A percentile compares a stretch with the other conserved stretches of the same genome.
Conservation (phyloP, 176 grass and related monocot species). For the Areca catechu region DNA sequence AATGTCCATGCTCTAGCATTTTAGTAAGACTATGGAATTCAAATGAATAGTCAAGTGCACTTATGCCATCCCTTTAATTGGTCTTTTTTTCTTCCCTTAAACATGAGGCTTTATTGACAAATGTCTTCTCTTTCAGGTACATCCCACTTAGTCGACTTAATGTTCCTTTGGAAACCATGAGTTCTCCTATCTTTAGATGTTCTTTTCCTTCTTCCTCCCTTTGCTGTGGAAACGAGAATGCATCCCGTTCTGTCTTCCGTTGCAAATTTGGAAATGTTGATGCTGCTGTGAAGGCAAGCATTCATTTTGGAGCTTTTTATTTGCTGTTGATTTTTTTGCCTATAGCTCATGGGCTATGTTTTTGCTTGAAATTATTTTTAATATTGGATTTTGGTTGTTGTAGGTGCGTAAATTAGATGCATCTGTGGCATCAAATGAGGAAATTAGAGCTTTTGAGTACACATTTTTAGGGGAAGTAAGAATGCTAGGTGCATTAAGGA, state of each 20-base stretch:
- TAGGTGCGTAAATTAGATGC: constrained; percentile 66
- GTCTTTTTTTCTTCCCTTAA: no score
- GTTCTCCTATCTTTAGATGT: constrained; percentile 28
- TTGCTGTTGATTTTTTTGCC: no score
- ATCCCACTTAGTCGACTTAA: constrained; percentile 68
- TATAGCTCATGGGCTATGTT: no score
- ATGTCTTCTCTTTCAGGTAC: constrained; percentile 45
- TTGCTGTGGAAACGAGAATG: constrained; percentile 51
- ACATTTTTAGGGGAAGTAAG: constrained; percentile 86
- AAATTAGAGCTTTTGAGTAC: constrained; percentile 69
- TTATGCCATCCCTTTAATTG: not conserved
- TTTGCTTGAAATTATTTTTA: no score
- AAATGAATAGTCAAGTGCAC: no score
- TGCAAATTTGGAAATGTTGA: constrained; percentile 80
- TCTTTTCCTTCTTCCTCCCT: constrained; percentile 51
- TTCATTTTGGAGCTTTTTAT: not conserved
- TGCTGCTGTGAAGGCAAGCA: constrained; percentile 80
- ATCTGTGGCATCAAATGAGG: constrained; percentile 35
- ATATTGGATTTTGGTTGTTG: not conserved
- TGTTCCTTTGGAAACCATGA: constrained; percentile 27
- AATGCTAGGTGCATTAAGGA: constrained; percentile 73
- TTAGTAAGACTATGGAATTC: no score
- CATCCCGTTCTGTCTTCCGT: constrained; percentile 45
- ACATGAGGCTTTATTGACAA: no score
- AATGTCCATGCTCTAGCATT: no score